Evolutionary conservation across 1,139 yeast genomes (phyloP), one percentile per base, ranked within the genome.

Genomic region (Yamadazyma sp.): DNA sequence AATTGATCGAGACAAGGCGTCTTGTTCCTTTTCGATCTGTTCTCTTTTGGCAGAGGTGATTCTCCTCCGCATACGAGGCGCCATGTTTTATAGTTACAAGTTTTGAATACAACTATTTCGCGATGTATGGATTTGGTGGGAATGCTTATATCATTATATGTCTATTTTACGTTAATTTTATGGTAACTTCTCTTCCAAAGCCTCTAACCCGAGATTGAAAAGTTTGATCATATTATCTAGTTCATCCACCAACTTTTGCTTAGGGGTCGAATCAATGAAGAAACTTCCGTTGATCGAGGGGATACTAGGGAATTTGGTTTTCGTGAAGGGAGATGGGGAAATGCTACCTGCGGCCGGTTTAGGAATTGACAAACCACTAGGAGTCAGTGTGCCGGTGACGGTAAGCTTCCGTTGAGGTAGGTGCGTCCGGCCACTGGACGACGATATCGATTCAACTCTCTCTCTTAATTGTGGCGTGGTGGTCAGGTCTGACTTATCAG

Each of bases 11-110:
- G 74, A 72, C 38, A 66, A 57, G 41, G 64, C 65, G 26, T 69
- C 64, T 44, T 70, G 72, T 42, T 73, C 76, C 44, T 65, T 64
- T 40, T 76, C 81, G 21, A 71, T 68, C 45, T 70, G 71, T 45
- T 74, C 66, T 56, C 75, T 40, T 58, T 72, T 50, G 51, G 81
- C 71, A 53, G 69, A 53, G 34, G 76, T 70, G 42, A 70, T 70
- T 39, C 76, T 63, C 45, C 76, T 61, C 53, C 76, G 62, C 53
- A 70, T 67, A 32, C 76, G 67, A 25, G 73, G 70, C 16, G 74
- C 62, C 73, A 69, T 69, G 26, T 15, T 34, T 21, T 20, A 20
- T 15, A 13, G 29, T 13, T 26, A 4, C 6, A 16, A n/a, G n/a
- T n/a, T n/a, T n/a, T n/a, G n/a, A n/a, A n/a, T n/a, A n/a, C n/a